Conservation (phyloP, 2,329 filamentous ascomycete genomes). For the Diaporthe longicolla region DNA sequence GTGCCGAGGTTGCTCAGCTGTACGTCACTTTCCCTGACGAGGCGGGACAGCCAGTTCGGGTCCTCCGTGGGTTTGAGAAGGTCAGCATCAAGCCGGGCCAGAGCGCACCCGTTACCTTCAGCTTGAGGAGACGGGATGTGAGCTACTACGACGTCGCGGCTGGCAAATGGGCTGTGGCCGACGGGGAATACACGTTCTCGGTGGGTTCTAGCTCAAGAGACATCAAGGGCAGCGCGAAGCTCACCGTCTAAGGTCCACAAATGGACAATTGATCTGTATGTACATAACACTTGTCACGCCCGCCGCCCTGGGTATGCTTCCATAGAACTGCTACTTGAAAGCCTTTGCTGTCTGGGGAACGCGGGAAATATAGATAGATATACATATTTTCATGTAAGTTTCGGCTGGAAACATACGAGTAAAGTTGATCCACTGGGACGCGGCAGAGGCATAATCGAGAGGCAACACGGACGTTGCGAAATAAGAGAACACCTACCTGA, state of each 20-base stretch:
- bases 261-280: not conserved
- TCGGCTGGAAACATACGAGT: not conserved
- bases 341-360: not conserved
- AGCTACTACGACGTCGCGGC: slow-evolving; percentile 74
- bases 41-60: slow-evolving; percentile 61
- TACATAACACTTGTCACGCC: slow-evolving; percentile 1
- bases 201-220: slow-evolving; percentile 64
- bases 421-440: not conserved
- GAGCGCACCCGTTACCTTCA: slow-evolving; percentile 61
- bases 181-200: slow-evolving; percentile 58
- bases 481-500: not conserved
- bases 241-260: not conserved
- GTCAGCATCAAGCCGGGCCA: slow-evolving; percentile 61
- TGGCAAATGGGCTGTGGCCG: slow-evolving; percentile 71
- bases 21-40: slow-evolving; percentile 49
- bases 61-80: slow-evolving; percentile 77
- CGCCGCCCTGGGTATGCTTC: not conserved
- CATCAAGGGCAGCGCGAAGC: slow-evolving; percentile 21
- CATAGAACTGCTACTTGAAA: not conserved
- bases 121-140: slow-evolving; percentile 73
- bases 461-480: slow-evolving; percentile 2
- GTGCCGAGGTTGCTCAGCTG: slow-evolving; percentile 47
- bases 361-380: not conserved
- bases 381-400: not conserved
- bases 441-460: not conserved